Conservation (phyloP, 345 rosid species). For the Abelmoschus esculentus region DNA sequence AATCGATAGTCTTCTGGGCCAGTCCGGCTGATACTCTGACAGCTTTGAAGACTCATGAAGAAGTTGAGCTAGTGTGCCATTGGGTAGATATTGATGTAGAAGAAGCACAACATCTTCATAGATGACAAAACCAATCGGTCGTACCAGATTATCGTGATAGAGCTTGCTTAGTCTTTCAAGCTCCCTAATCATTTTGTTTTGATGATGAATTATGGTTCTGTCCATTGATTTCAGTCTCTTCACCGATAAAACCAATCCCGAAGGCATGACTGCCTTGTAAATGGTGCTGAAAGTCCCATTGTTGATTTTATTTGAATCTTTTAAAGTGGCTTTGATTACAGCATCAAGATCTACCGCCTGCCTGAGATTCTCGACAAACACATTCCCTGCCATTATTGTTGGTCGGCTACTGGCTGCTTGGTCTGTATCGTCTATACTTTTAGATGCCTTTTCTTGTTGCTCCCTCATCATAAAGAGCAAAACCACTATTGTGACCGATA, state of each 20-base stretch:
- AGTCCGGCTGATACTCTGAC: slow-evolving; percentile 67
- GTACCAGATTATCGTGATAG: slow-evolving; percentile 73
- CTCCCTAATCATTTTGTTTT: slow-evolving; percentile 89
- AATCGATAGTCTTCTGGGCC: slow-evolving; percentile 80
- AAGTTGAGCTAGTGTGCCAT: slow-evolving; percentile 76
- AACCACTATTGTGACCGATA: slow-evolving; percentile 76
- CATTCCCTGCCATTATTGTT: slow-evolving; percentile 58
- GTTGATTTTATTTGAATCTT: slow-evolving; percentile 74
- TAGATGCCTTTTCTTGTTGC: slow-evolving; percentile 78
- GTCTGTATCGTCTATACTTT: slow-evolving; percentile 41
- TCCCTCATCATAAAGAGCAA: slow-evolving; percentile 93
- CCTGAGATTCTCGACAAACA: slow-evolving; percentile 76
- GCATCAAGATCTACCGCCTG: slow-evolving; percentile 90
- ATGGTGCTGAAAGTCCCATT: slow-evolving; percentile 88
- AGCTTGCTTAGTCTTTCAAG: slow-evolving; percentile 92
- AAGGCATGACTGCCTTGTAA: slow-evolving; percentile 91
- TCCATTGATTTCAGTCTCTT: slow-evolving; percentile 87
- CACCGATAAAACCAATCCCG: slow-evolving; percentile 72
- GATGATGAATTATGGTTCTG: slow-evolving; percentile 75
- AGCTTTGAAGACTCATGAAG: slow-evolving; percentile 68
- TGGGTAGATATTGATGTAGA: slow-evolving; percentile 72
- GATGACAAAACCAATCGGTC: slow-evolving; percentile 78
- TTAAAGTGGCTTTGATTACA: slow-evolving; percentile 68
- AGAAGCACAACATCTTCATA: slow-evolving; percentile 91
- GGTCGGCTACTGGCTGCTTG: slow-evolving; percentile 43